A percentile compares a stretch with the other conserved stretches of the same genome.
phyloP scores from a whole-genome alignment of 768 basidiomycete species.

The Lentinus tigrinus region DNA sequence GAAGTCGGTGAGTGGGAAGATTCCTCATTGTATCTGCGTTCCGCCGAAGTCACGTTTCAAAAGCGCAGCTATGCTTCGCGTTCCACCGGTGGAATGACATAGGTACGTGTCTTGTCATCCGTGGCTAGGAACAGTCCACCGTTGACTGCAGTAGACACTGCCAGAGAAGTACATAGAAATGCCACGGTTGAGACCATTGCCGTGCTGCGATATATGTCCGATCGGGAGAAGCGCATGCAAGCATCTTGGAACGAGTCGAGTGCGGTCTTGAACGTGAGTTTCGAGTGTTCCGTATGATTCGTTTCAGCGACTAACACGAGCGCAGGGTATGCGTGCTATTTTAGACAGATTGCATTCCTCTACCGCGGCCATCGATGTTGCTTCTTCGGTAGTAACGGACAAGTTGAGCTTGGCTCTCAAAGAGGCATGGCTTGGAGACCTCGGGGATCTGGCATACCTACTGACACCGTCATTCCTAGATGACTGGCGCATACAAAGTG shows the following conservation, averaged over 20 bases:
- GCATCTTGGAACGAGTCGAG: slow-evolving; percentile 32
- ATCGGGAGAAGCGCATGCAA: slow-evolving; percentile 41
- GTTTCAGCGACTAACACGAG: neutral
- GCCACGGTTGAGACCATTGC: slow-evolving; percentile 56
- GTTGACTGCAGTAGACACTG: slow-evolving; percentile 43
- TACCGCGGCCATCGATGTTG: neutral
- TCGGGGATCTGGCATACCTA: neutral
- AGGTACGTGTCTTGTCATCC: slow-evolving; percentile 38
- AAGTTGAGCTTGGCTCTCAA: neutral
- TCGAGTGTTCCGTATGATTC: neutral
- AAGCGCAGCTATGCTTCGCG: slow-evolving; percentile 78
- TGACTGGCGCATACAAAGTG: neutral
- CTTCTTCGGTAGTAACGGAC: neutral
- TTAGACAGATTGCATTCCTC: slow-evolving; percentile 9
- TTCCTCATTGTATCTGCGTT: neutral
- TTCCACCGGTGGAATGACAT: slow-evolving; percentile 76
- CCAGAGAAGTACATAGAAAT: slow-evolving; percentile 67
- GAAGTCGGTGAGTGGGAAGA: slow-evolving; percentile 60
- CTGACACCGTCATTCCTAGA: neutral
- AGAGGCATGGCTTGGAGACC: neutral
- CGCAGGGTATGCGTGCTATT: slow-evolving; percentile 10
- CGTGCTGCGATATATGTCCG: slow-evolving; percentile 45
- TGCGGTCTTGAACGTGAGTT: slow-evolving; percentile 13
- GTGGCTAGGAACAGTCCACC: neutral
- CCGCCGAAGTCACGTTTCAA: neutral